Evolutionary conservation across 345 rosid genomes (phyloP).

Genomic region (Populus pruinosa): DNA sequence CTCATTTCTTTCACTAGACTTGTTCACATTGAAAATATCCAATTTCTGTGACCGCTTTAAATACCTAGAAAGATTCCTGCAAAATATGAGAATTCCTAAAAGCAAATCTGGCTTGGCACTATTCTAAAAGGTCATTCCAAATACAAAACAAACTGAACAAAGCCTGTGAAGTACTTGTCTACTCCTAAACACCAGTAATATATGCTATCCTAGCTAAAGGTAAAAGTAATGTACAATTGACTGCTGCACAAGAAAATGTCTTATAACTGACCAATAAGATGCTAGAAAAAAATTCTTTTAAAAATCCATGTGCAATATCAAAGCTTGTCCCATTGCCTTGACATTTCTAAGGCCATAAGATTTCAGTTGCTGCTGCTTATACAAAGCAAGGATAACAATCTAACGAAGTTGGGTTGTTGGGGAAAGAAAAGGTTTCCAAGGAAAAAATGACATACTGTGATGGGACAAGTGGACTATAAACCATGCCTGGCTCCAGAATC

Average conservation of each 20-base stretch:
- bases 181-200: background rate
- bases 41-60: background rate
- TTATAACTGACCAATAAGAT: background rate
- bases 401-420: background rate
- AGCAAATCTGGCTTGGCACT: background rate
- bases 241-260: background rate
- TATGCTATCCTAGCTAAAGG: background rate
- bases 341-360: background rate
- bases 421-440: background rate
- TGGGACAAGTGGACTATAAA: slow-evolving; percentile 32
- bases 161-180: background rate
- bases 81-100: background rate
- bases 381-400: background rate
- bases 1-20: background rate
- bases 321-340: background rate
- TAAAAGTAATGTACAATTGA: background rate
- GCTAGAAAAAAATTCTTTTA: background rate
- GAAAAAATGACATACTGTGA: slow-evolving; percentile 26
- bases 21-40: slow-evolving; percentile 1
- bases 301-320: background rate
- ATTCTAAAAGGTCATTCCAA: background rate
- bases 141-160: background rate
- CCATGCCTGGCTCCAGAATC: slow-evolving; percentile 36
- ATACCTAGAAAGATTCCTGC: background rate
- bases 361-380: background rate